A percentile compares a stretch with the other conserved stretches of the same genome.
These are phyloP conservation scores for Aquilaria yunnanensis DNA, from an alignment of 345 rosid genomes.

Conservation along the genomic window DNA sequence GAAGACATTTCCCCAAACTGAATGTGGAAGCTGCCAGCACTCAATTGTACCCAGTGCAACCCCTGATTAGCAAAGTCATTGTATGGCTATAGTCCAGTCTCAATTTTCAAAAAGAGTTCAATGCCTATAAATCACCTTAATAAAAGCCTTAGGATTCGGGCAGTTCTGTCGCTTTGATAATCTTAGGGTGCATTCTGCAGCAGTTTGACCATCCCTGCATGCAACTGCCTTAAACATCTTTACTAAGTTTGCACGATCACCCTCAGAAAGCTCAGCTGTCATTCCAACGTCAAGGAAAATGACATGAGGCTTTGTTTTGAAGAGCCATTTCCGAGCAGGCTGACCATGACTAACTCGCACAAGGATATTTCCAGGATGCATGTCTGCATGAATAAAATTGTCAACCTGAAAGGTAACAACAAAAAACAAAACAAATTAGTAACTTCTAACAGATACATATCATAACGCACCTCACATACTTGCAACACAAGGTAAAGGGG, in stretches of 20 bases:
- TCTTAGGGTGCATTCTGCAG: slow-evolving; percentile 67
- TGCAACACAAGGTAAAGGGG: too few species aligned
- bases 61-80: too few species aligned
- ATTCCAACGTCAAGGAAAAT: slow-evolving; percentile 97
- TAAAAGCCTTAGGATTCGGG: slow-evolving; percentile 82
- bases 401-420: slow-evolving; percentile 58
- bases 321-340: slow-evolving; percentile 58
- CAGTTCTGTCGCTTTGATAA: slow-evolving; percentile 78
- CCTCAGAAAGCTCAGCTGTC: slow-evolving; percentile 92
- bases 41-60: too few species aligned
- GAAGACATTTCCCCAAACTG: too few species aligned
- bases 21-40: too few species aligned
- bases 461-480: too few species aligned
- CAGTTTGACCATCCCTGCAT: slow-evolving; percentile 77
- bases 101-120: too few species aligned
- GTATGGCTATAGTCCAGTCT: too few species aligned
- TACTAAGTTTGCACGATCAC: slow-evolving; percentile 66
- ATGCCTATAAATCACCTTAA: slow-evolving; percentile 37
- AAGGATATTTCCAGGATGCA: slow-evolving; percentile 98
- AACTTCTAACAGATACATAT: too few species aligned
- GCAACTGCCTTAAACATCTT: slow-evolving; percentile 92
- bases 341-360: slow-evolving; percentile 58
- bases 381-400: slow-evolving; percentile 97
- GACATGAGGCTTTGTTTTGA: slow-evolving; percentile 82
- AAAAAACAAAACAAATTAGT: too few species aligned